Evolutionary conservation across 2,329 filamentous ascomycete genomes (phyloP), one percentile per base, ranked within the genome.

Genomic region (Colletotrichum tabaci): DNA sequence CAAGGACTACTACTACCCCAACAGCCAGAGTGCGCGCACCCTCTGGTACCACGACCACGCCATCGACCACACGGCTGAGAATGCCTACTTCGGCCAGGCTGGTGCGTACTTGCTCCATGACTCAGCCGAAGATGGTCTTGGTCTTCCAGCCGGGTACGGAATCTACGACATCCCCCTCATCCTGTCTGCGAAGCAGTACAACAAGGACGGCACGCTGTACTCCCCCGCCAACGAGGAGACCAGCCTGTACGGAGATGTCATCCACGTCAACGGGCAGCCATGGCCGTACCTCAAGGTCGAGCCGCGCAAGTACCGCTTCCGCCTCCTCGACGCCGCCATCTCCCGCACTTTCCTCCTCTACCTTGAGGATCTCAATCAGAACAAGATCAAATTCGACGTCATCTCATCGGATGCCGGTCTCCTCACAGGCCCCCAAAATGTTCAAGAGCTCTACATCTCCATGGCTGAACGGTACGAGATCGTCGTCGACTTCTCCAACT

Each of bases 1-100:
- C 77, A 88, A 89, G 76, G 77, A 89, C 70, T 89, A 89, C 77
- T 89, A 88, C 77, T 89, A 88, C 71, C 86, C 87, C 49, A 89
- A 89, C 76, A 78, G 77, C 35, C 85, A 88, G 73, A 78, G 79
- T 49, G 85, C 81, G 2, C 80, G 87, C 40, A 84, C 85, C 0
- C 82, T 88, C 46, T 89, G 87, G 67, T 88, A 88, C 71, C 86
- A 89, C 74, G 84, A 82, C 67, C 77, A 78, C 38, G 77, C 78
- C 44, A 76, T 82, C 35, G 75, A 77, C 57, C 74, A 78, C 69
- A 88, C 87, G 30, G 86, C 85, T 9, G 79, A 84, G 44, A 86
- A 89, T 71, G 86, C 85, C 26, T 88, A 88, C 76, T 83, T 81
- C 57, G 87, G 87, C 4, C 86, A 87, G 75, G 83, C 84, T 42